Evolutionary conservation across 2,329 filamentous ascomycete genomes (phyloP).

Genomic region (Coniochaeta sp.): DNA sequence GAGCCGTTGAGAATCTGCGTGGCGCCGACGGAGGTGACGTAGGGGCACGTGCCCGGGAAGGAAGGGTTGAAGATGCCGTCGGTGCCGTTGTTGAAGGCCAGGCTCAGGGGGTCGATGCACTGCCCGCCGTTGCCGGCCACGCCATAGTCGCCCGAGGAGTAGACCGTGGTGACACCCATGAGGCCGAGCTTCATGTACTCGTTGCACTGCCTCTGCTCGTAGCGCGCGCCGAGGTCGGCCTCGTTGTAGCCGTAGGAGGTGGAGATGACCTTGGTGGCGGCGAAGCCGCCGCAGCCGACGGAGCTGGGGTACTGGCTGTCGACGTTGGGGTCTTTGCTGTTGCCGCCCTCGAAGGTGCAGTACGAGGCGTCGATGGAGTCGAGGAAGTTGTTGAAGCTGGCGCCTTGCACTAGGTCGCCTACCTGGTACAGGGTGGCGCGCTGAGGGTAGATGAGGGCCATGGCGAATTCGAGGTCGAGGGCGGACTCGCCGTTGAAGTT

Average conservation of each 20-base stretch:
- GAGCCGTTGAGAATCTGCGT: conserved; percentile 34
- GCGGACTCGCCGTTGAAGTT: conserved; percentile 28
- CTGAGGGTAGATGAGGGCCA: conserved; percentile 39
- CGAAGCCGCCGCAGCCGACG: conserved; percentile 35
- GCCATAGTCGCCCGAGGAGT: conserved; percentile 42
- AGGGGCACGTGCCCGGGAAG: conserved; percentile 39
- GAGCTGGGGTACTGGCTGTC: conserved; percentile 27
- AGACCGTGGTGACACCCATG: conserved; percentile 41
- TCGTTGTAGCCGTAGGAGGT: conserved; percentile 48
- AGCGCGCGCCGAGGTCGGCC: conserved; percentile 36
- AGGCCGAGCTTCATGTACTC: conserved; percentile 52
- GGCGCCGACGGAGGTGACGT: conserved; percentile 43
- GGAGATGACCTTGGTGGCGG: conserved; percentile 43
- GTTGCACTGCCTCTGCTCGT: conserved; percentile 43
- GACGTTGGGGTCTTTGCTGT: conserved; percentile 24
- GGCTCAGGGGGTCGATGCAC: conserved; percentile 25
- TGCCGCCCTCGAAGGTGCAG: conserved; percentile 32
- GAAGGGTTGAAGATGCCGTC: conserved; percentile 37
- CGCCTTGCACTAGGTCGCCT: conserved; percentile 22
- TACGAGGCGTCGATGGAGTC: conserved; percentile 38
- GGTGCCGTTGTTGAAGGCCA: conserved; percentile 18
- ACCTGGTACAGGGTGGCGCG: conserved; percentile 38
- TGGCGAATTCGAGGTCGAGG: conserved; percentile 31
- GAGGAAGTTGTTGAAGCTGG: conserved; percentile 18
- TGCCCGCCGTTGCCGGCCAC: conserved; percentile 29